Conservation (phyloP, 768 basidiomycete genomes). For the Tricholoma sp. region DNA sequence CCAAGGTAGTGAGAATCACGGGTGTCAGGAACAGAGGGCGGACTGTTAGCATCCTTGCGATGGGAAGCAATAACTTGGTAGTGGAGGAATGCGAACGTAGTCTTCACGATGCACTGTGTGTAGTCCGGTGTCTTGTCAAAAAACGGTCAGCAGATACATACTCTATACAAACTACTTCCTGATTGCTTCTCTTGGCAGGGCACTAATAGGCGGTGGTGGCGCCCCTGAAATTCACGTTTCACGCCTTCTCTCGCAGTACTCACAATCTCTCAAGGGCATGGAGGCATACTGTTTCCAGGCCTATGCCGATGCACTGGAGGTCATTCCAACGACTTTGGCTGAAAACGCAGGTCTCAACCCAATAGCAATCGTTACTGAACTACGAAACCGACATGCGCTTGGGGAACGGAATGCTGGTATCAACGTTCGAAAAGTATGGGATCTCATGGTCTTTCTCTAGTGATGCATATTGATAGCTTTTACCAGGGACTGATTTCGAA, state of each 20-base stretch:
- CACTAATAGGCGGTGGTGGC: slow-evolving; percentile 93
- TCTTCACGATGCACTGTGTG: slow-evolving; percentile 98
- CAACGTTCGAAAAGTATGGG: slow-evolving; percentile 91
- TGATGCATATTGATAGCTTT: not conserved
- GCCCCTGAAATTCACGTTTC: slow-evolving; percentile 99
- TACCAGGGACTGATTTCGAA: slow-evolving; percentile 90
- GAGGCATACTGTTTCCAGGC: slow-evolving; percentile 99
- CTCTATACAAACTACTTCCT: not conserved
- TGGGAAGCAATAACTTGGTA: slow-evolving; percentile 88
- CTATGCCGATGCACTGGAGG: slow-evolving; percentile 95
- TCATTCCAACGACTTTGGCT: slow-evolving; percentile 95
- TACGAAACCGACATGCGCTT: slow-evolving; percentile 93
- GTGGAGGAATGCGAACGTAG: slow-evolving; percentile 97
- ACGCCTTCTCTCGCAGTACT: slow-evolving; percentile 81
- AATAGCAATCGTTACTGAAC: slow-evolving; percentile 95
- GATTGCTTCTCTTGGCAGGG: slow-evolving; percentile 32
- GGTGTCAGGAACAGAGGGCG: slow-evolving; percentile 93
- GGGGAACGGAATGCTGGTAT: slow-evolving; percentile 96
- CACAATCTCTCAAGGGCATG: slow-evolving; percentile 94
- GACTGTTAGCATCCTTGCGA: slow-evolving; percentile 93
- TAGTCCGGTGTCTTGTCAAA: slow-evolving; percentile 96
- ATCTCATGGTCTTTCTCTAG: not conserved
- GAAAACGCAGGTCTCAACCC: slow-evolving; percentile 99
- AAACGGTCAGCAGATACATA: slow-evolving; percentile 62
- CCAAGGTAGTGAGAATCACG: slow-evolving; percentile 90